phyloP scores from a whole-genome alignment of 768 basidiomycete genomes.

The Kwoniella bestiolae region DNA sequence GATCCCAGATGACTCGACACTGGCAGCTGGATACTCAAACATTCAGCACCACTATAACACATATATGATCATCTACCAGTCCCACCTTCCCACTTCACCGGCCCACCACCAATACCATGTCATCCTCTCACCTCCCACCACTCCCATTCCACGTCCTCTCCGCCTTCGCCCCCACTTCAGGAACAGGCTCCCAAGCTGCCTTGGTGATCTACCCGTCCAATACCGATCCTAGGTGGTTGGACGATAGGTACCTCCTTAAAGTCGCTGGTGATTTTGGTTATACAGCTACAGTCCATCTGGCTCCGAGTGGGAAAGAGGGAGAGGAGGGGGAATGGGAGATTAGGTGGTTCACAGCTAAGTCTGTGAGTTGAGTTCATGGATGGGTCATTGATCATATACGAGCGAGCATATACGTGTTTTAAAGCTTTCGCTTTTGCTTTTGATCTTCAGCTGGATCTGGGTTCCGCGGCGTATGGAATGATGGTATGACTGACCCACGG shows the following conservation, averaged over 20 bases:
- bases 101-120: neutral
- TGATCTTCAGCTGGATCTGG: too few species aligned
- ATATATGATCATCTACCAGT: too few species aligned
- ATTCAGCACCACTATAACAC: too few species aligned
- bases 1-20: too few species aligned
- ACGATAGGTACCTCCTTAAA: neutral
- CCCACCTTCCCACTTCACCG: too few species aligned
- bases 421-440: too few species aligned
- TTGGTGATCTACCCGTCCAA: conserved; percentile 1
- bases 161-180: neutral
- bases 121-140: neutral
- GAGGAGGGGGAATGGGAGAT: neutral
- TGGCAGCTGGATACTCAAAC: too few species aligned
- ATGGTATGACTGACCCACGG: too few species aligned
- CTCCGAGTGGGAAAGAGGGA: neutral
- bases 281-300: conserved; percentile 3
- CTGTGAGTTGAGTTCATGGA: neutral
- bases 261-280: conserved; percentile 4
- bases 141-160: conserved; percentile 8
- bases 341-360: conserved; percentile 6
- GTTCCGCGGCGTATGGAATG: too few species aligned
- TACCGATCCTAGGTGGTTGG: conserved; percentile 1
- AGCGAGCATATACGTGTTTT: too few species aligned
- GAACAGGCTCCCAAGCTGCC: conserved; percentile 1
- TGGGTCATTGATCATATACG: neutral